These are phyloP conservation scores for Bolboschoenus planiculmis DNA, from an alignment of 176 grass and related monocot genomes.

Conservation along the genomic window DNA sequence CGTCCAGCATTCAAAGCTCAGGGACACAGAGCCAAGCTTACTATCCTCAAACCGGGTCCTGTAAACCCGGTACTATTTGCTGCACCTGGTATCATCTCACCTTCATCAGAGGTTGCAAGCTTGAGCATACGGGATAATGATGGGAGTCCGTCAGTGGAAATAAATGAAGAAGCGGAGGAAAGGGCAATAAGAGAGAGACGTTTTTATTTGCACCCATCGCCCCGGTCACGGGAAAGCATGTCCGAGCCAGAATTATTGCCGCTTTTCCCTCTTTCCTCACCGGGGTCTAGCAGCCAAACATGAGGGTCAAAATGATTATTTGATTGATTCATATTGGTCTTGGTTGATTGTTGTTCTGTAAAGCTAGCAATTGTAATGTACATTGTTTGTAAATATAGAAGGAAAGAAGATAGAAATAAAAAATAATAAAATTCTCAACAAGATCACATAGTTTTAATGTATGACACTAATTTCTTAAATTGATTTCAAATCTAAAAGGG, in stretches of 20 bases:
- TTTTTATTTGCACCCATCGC: constrained; percentile 44
- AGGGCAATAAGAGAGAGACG: constrained; percentile 45
- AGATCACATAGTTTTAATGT: background rate
- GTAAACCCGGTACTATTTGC: background rate
- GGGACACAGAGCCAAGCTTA: constrained; percentile 30
- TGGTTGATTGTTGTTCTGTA: constrained; percentile 20
- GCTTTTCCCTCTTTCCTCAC: constrained; percentile 24
- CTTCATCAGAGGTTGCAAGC: constrained; percentile 14
- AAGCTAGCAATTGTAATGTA: constrained; percentile 18
- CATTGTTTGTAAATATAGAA: constrained; percentile 23
- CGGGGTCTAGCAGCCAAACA: background rate
- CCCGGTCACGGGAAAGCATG: constrained; percentile 3
- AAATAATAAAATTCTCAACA: background rate
- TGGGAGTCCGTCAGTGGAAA: background rate
- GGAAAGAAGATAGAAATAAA: background rate
- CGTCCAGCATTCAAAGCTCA: constrained; percentile 29
- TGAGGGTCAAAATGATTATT: background rate
- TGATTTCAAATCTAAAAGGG: background rate
- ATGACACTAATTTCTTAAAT: background rate
- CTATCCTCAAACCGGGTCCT: constrained; percentile 28
- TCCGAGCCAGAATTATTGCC: constrained; percentile 22
- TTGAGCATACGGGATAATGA: constrained; percentile 4
- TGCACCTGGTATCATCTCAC: constrained; percentile 1
- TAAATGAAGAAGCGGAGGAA: constrained; percentile 37
- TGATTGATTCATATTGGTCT: constrained; percentile 18